phyloP scores from a whole-genome alignment of 2,329 filamentous ascomycete genomes.

The Colletotrichum sp. region DNA sequence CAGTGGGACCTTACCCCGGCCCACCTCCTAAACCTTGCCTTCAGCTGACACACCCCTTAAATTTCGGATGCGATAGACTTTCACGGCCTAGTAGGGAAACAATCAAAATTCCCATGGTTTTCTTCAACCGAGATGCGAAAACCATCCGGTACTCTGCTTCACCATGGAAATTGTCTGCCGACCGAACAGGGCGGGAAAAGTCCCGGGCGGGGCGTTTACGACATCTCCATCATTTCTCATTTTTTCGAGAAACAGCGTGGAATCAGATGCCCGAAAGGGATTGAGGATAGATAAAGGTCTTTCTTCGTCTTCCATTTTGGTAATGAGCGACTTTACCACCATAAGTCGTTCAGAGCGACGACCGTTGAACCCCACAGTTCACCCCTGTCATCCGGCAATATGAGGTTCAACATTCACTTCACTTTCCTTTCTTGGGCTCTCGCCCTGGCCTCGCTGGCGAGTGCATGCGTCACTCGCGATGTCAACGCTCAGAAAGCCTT shows the following conservation, averaged over 20 bases:
- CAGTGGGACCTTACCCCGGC: neutral
- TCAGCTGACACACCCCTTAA: conserved; percentile 4
- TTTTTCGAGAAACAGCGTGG: neutral
- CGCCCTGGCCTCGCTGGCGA: neutral
- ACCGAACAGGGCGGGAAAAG: neutral
- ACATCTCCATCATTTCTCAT: neutral
- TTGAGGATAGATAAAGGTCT: neutral
- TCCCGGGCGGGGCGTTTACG: neutral
- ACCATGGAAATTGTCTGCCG: neutral
- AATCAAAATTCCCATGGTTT: neutral
- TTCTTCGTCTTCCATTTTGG: neutral
- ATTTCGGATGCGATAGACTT: neutral
- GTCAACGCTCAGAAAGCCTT: neutral
- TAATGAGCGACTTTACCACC: neutral
- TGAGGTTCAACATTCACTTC: neutral
- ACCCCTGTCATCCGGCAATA: neutral
- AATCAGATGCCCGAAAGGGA: neutral
- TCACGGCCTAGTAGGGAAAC: neutral
- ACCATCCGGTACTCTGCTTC: neutral
- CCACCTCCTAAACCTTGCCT: neutral
- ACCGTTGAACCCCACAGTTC: neutral
- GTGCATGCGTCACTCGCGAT: neutral
- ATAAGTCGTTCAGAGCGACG: neutral
- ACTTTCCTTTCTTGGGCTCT: neutral
- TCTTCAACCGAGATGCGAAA: neutral